phyloP scores from a whole-genome alignment of 768 basidiomycete genomes.

The Hericium rajendrae region DNA sequence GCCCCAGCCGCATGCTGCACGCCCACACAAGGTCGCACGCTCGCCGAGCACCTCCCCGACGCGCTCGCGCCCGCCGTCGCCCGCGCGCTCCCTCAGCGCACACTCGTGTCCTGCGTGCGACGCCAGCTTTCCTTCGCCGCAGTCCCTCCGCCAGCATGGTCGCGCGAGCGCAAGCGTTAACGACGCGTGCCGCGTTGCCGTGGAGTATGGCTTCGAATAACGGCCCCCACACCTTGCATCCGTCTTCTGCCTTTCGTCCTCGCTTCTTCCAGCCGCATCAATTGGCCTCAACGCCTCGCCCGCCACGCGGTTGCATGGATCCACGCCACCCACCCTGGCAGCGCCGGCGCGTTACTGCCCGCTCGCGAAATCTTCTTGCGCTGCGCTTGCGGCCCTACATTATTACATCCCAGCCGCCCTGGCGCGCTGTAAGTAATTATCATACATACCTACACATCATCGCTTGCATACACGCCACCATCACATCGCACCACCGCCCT shows the following conservation, averaged over 20 bases:
- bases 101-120: conserved; percentile 74
- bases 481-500: too few relatives aligned
- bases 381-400: too few relatives aligned
- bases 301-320: neutral
- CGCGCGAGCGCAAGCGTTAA: conserved; percentile 33
- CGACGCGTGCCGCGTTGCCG: conserved; percentile 66
- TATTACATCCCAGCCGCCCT: too few relatives aligned
- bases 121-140: conserved; percentile 48
- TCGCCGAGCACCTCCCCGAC: conserved; percentile 2
- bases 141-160: conserved; percentile 55
- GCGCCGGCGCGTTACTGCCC: too few relatives aligned
- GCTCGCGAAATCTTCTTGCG: too few relatives aligned
- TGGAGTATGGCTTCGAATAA: conserved; percentile 63
- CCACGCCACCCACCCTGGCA: too few relatives aligned
- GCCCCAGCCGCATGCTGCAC: neutral
- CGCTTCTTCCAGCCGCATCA: neutral
- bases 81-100: conserved; percentile 15
- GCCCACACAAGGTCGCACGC: conserved; percentile 12
- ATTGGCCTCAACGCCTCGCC: neutral
- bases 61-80: neutral
- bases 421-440: too few relatives aligned
- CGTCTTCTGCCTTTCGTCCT: neutral
- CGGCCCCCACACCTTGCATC: neutral
- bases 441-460: too few relatives aligned
- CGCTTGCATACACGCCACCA: too few relatives aligned